Conservation (phyloP, 192 early-diverging fungal species). For the Coemansia sp. region DNA sequence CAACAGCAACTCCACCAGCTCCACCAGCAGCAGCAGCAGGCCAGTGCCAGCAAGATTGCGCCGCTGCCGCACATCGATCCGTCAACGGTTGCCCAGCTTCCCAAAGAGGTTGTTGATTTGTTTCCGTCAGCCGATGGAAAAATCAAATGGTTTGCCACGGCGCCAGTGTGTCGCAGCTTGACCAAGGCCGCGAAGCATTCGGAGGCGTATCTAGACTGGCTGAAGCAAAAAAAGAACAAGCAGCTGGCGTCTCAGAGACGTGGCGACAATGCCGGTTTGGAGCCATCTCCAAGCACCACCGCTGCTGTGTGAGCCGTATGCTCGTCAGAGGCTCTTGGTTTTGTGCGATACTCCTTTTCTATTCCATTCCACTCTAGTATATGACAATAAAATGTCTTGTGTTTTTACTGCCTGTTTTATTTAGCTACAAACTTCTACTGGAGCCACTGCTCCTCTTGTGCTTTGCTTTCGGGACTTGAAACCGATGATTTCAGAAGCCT, state of each 20-base stretch:
- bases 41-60: neutral
- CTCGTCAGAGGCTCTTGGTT: neutral
- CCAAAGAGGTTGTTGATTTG: slow-evolving; percentile 30
- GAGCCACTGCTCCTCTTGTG: too few relatives aligned
- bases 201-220: slow-evolving; percentile 28
- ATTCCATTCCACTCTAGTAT: too few relatives aligned
- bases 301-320: neutral
- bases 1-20: slow-evolving; percentile 10
- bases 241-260: neutral
- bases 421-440: too few relatives aligned
- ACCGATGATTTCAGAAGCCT: neutral
- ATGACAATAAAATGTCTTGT: too few relatives aligned
- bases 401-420: too few relatives aligned
- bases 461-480: neutral
- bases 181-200: slow-evolving; percentile 21
- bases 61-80: slow-evolving; percentile 25
- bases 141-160: slow-evolving; percentile 44
- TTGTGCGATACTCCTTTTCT: too few relatives aligned
- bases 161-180: slow-evolving; percentile 15
- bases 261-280: neutral
- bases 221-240: slow-evolving; percentile 6
- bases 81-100: slow-evolving; percentile 19
- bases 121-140: slow-evolving; percentile 33
- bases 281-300: neutral
- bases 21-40: slow-evolving; percentile 10